Evolutionary conservation across 2,329 filamentous ascomycete genomes (phyloP).

Genomic region (Rosellinia necatrix): DNA sequence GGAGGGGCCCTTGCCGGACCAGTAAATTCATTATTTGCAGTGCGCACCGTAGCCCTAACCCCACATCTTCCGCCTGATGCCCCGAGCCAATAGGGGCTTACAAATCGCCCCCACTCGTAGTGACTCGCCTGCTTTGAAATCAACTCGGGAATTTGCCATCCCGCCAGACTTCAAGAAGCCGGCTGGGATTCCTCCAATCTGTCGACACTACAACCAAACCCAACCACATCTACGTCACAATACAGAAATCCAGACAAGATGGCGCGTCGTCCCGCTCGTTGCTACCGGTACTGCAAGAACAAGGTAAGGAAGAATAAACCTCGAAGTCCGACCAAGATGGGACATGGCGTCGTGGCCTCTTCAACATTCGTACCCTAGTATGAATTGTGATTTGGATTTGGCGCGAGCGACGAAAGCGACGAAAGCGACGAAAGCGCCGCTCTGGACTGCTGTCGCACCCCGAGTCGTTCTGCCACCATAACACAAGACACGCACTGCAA

Average conservation of each 20-base stretch:
- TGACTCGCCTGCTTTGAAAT: constrained; percentile 59
- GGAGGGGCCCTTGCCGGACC: constrained; percentile 4
- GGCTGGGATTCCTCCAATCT: constrained; percentile 33
- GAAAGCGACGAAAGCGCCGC: not conserved
- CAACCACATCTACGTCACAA: constrained; percentile 46
- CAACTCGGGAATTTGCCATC: constrained; percentile 45
- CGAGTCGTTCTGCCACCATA: not conserved
- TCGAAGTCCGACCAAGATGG: not conserved
- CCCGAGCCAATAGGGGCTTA: constrained; percentile 26
- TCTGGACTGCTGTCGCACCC: not conserved
- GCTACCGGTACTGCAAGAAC: constrained; percentile 99
- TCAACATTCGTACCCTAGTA: not conserved
- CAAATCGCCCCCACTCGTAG: constrained; percentile 29
- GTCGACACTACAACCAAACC: constrained; percentile 41
- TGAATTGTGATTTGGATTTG: not conserved
- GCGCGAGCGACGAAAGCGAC: not conserved
- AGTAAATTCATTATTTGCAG: constrained; percentile 27
- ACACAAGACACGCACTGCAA: not conserved
- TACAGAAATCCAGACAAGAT: constrained; percentile 75
- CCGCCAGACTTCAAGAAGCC: constrained; percentile 39
- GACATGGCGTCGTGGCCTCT: not conserved
- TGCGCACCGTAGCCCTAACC: constrained; percentile 43
- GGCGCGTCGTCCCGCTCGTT: constrained; percentile 98
- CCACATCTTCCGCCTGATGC: constrained; percentile 38
- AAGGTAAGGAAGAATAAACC: constrained; percentile 68